Base-by-base conservation (phyloP, 106 monocot genomes). In the Acorus calamus region DNA sequence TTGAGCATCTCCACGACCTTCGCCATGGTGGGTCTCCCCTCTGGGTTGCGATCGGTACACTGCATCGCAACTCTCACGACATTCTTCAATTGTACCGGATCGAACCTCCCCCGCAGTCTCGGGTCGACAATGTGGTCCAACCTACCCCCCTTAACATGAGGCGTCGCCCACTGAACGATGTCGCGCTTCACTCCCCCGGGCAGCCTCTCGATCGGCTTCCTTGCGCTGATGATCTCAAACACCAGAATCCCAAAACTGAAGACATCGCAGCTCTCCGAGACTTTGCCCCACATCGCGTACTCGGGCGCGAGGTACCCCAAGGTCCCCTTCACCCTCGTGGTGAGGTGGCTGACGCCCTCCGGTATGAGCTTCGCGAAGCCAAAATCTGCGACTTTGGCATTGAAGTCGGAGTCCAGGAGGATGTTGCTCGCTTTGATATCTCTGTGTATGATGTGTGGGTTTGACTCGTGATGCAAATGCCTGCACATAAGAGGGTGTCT, bases 251-350 rank as follows among this genome's bases (percentile, higher is more conserved):
- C 80, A 56, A 81, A 81, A 72, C 75, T 71, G 63, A 76, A 81
- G 8, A 81, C 72, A 47, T 81, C 80, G 59, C 80, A 81, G 60
- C 67, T 56, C 13, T 72, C 68, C 1, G 80, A 76, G 6, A 74
- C 80, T 42, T 73, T 81, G 0, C 80, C 80, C 80, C 76, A 81
- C 80, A 81, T 81, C 54, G 80, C 80, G 63, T 81, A 81, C 63
- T 81, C 80, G 4, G 81, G 80, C 0, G 80, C 80, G 2, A 81
- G 76, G 76, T 81, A 81, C 10, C 80, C 80, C 3, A 78, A 53
- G 9, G 78, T 78, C 9, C 78, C 78, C 66, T 78, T 78, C 52
- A 78, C 78, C 2, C 55, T 60, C 0, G 72, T 73, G 2, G 78
- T 78, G 52, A 78, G 6, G 57, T 78, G 78, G 63, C 72, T 73